phyloP scores from a whole-genome alignment of 768 basidiomycete species.

The Phaeotremella skinneri region DNA sequence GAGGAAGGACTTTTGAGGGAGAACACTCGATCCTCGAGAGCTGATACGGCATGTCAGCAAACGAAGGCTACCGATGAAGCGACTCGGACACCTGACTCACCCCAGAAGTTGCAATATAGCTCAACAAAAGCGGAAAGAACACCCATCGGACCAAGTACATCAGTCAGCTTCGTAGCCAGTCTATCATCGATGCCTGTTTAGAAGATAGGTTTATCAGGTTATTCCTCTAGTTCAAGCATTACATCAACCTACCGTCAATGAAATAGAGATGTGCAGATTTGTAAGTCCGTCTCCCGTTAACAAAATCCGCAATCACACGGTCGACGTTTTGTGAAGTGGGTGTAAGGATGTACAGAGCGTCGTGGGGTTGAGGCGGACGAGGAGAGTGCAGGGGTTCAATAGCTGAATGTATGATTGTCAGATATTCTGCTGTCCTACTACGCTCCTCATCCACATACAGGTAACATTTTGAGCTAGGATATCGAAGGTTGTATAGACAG shows the following conservation, averaged over 20 bases:
- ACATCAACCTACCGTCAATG: conserved; percentile 66
- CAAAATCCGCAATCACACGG: conserved; percentile 82
- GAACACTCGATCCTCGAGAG: conserved; percentile 81
- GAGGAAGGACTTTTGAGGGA: conserved; percentile 70
- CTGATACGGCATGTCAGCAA: conserved; percentile 54
- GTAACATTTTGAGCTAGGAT: conserved; percentile 95
- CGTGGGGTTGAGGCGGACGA: conserved; percentile 80
- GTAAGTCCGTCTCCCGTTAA: conserved; percentile 65
- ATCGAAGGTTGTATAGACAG: conserved; percentile 88
- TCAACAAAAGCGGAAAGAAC: conserved; percentile 76
- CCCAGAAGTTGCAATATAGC: conserved; percentile 88
- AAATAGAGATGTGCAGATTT: conserved; percentile 88
- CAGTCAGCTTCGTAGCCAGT: conserved; percentile 70
- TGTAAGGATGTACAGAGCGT: conserved; percentile 92
- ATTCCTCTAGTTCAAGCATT: neutral
- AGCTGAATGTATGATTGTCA: conserved; percentile 57
- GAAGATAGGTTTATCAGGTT: conserved; percentile 2
- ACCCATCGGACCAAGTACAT: conserved; percentile 68
- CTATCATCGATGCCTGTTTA: conserved; percentile 69
- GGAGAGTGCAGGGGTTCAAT: conserved; percentile 83
- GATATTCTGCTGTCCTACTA: neutral
- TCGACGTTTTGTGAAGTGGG: conserved; percentile 92
- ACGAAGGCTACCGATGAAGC: conserved; percentile 8
- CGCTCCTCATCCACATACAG: conserved; percentile 60
- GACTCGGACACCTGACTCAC: conserved; percentile 56